Evolutionary conservation across 768 basidiomycete genomes (phyloP).

Genomic region (Amanita rubescens): DNA sequence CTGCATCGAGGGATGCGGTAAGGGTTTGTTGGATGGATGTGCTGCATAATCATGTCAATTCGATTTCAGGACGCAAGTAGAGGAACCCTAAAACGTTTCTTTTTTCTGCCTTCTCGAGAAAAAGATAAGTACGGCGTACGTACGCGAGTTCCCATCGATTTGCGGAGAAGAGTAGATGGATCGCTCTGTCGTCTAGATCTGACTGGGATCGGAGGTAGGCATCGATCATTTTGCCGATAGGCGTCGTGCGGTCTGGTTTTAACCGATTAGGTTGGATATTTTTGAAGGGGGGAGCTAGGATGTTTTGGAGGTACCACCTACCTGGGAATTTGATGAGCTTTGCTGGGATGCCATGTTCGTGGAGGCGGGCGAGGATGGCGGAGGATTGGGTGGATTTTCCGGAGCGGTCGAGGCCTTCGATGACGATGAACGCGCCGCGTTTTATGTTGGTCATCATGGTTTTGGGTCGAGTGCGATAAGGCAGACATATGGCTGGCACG

Average conservation of each 20-base stretch:
- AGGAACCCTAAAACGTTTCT: not conserved
- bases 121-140: conserved; percentile 16
- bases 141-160: conserved; percentile 96
- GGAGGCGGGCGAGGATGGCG: conserved; percentile 48
- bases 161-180: conserved; percentile 93
- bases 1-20: conserved; percentile 31
- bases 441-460: not conserved
- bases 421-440: conserved; percentile 63
- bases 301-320: conserved; percentile 27
- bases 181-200: conserved; percentile 85
- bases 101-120: not conserved
- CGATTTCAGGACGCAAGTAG: not conserved
- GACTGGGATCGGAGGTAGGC: conserved; percentile 77
- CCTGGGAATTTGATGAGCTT: conserved; percentile 86
- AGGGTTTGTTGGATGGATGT: conserved; percentile 47
- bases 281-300: not conserved
- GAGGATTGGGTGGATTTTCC: conserved; percentile 90
- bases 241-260: conserved; percentile 73
- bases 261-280: not conserved
- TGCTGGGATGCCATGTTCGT: conserved; percentile 36
- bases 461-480: not conserved
- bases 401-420: conserved; percentile 93
- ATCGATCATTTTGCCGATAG: conserved; percentile 91
- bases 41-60: conserved; percentile 17
- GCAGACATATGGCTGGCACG: too few species aligned